Percentiles rank a stretch among this genome's conserved stretches.
Evolutionary conservation across 2,329 filamentous ascomycete genomes (phyloP).

Genomic region (Fusarium sp.): DNA sequence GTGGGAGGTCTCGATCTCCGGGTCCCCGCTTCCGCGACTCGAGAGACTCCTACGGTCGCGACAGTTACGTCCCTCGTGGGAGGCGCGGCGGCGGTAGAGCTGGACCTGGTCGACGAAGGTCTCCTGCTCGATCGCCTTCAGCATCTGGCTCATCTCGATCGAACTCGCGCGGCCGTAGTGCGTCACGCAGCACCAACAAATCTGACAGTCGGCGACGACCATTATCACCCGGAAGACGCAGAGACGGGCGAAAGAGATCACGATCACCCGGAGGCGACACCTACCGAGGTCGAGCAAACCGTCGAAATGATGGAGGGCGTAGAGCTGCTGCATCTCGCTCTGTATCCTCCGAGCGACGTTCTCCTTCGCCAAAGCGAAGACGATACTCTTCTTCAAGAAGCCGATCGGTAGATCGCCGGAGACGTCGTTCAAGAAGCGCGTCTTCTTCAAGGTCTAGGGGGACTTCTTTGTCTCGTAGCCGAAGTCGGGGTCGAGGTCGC

Average conservation of each 20-base stretch:
- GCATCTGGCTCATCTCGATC: slow-evolving; percentile 47
- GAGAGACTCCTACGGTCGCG: slow-evolving; percentile 60
- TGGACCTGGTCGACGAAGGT: slow-evolving; percentile 53
- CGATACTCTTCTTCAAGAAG: slow-evolving; percentile 63
- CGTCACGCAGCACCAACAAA: slow-evolving; percentile 47
- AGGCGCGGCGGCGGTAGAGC: slow-evolving; percentile 55
- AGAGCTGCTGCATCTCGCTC: slow-evolving; percentile 49
- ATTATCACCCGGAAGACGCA: slow-evolving; percentile 48
- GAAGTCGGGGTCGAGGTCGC: slow-evolving; percentile 35
- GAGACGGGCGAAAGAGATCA: slow-evolving; percentile 54
- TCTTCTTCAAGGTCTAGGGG: slow-evolving; percentile 58
- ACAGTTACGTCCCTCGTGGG: slow-evolving; percentile 66
- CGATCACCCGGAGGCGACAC: slow-evolving; percentile 51
- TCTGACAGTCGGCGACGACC: slow-evolving; percentile 51
- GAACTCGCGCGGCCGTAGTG: slow-evolving; percentile 50
- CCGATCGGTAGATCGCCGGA: slow-evolving; percentile 57
- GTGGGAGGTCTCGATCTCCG: slow-evolving; percentile 62
- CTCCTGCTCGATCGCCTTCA: slow-evolving; percentile 51
- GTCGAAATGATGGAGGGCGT: slow-evolving; percentile 36
- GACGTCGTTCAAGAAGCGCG: slow-evolving; percentile 50
- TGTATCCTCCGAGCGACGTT: slow-evolving; percentile 52
- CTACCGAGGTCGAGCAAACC: slow-evolving; percentile 42
- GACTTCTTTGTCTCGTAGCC: slow-evolving; percentile 48
- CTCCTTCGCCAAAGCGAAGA: slow-evolving; percentile 62
- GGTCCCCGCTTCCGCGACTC: slow-evolving; percentile 57